These are phyloP conservation scores for Euphorbia celastroides DNA, from an alignment of 441 rosid genomes.

Conservation along the genomic window DNA sequence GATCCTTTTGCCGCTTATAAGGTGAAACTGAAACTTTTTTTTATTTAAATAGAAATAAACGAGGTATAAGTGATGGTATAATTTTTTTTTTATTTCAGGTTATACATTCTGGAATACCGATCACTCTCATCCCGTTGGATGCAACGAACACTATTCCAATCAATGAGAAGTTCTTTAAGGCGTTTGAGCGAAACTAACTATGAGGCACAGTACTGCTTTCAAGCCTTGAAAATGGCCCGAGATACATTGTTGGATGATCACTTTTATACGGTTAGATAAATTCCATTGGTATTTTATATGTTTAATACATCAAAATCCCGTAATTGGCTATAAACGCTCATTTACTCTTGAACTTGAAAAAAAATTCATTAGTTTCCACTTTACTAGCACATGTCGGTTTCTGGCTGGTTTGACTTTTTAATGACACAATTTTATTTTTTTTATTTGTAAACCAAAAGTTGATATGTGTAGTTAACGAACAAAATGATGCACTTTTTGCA, in stretches of 20 bases:
- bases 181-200: slow-evolving; percentile 53
- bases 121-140: slow-evolving; percentile 81
- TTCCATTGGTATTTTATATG: slow-evolving; percentile 1
- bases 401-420: too few relatives aligned
- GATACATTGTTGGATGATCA: slow-evolving; percentile 56
- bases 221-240: slow-evolving; percentile 64
- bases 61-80: too few relatives aligned
- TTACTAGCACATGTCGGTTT: too few relatives aligned
- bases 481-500: too few relatives aligned
- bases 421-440: too few relatives aligned
- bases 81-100: slow-evolving; percentile 47
- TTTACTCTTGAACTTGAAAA: too few relatives aligned
- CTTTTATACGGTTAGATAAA: slow-evolving; percentile 44
- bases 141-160: slow-evolving; percentile 84
- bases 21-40: slow-evolving; percentile 25
- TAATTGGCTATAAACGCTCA: too few relatives aligned
- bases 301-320: too few relatives aligned
- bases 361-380: too few relatives aligned
- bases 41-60: too few relatives aligned
- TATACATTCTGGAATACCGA: slow-evolving; percentile 75
- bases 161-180: slow-evolving; percentile 43
- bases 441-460: too few relatives aligned
- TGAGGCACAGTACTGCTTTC: slow-evolving; percentile 76
- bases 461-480: too few relatives aligned
- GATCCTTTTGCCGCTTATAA: slow-evolving; percentile 92